Conservation (phyloP, 108 stramenopile species). For the Chaetoceros muelleri region DNA sequence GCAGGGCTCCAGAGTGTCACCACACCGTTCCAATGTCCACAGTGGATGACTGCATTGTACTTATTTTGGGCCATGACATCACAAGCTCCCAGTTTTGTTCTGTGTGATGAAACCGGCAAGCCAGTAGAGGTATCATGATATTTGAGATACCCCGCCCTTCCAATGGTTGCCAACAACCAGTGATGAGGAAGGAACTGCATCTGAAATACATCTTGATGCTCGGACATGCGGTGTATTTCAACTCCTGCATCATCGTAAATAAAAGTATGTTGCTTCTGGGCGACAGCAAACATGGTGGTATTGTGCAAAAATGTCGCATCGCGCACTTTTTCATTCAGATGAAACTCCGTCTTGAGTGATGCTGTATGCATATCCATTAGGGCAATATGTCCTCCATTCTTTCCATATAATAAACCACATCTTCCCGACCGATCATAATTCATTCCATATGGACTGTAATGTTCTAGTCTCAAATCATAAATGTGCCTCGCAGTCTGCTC, state of each 20-base stretch:
- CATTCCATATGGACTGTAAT: constrained; percentile 51
- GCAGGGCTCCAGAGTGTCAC: constrained; percentile 97
- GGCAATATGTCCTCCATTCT: constrained; percentile 62
- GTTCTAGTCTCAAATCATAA: constrained; percentile 52
- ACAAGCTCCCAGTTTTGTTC: constrained; percentile 74
- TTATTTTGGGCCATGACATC: constrained; percentile 86
- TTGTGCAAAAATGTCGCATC: constrained; percentile 94
- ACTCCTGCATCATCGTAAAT: constrained; percentile 93
- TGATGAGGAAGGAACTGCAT: constrained; percentile 96
- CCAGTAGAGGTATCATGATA: constrained; percentile 98
- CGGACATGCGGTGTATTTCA: constrained; percentile 87
- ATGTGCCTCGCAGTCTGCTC: constrained; percentile 58
- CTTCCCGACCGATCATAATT: constrained; percentile 77
- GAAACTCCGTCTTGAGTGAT: constrained; percentile 53
- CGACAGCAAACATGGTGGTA: constrained; percentile 85
- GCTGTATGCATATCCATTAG: constrained; percentile 67
- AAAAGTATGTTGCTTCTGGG: constrained; percentile 90
- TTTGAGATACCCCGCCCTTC: constrained; percentile 71
- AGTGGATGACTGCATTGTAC: constrained; percentile 81
- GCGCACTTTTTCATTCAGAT: constrained; percentile 69
- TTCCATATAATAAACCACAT: constrained; percentile 38
- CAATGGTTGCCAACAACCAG: constrained; percentile 87
- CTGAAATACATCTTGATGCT: constrained; percentile 70
- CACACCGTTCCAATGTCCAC: constrained; percentile 94
- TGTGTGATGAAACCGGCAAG: constrained; percentile 64